phyloP scores from a whole-genome alignment of 495 filamentous ascomycete genomes.

The Hyaloscypha bicolor region DNA sequence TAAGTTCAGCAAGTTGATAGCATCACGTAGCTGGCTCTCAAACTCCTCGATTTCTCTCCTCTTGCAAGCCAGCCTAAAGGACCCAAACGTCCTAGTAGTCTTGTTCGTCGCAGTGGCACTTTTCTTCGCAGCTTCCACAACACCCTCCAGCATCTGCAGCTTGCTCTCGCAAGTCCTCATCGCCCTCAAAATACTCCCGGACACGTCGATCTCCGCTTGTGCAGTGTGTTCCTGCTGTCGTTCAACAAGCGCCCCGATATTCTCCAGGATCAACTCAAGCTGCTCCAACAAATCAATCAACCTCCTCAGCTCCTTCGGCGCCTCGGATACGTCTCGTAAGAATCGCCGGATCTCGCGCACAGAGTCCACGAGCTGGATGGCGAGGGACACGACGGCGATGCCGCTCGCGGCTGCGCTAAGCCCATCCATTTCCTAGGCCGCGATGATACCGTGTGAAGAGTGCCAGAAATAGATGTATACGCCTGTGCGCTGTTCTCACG shows the following conservation, averaged over 20 bases:
- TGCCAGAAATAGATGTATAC: not conserved
- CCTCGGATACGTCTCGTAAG: conserved; percentile 37
- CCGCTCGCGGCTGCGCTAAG: conserved; percentile 41
- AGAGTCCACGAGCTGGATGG: conserved; percentile 34
- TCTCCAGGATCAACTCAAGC: conserved; percentile 33
- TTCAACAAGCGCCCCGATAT: conserved; percentile 12
- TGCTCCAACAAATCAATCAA: conserved; percentile 39
- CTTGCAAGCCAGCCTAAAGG: conserved; percentile 12
- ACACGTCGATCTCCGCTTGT: not conserved
- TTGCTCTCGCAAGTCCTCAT: conserved; percentile 12
- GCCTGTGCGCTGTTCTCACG: not conserved
- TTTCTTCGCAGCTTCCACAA: not conserved
- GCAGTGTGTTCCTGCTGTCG: not conserved
- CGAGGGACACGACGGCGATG: conserved; percentile 39
- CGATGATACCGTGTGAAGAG: not conserved
- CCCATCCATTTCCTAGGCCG: conserved; percentile 34
- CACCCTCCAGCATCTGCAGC: conserved; percentile 1
- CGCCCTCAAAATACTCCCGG: conserved; percentile 4
- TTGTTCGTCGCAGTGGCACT: not conserved
- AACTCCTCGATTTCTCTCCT: conserved; percentile 20
- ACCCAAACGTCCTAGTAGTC: not conserved
- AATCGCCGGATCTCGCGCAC: conserved; percentile 38
- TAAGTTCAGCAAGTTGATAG: conserved; percentile 13
- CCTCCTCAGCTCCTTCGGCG: conserved; percentile 36
- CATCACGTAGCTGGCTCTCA: conserved; percentile 11